These are phyloP conservation scores for Trypethelium eluteriae DNA, from an alignment of 495 filamentous ascomycete species.

Conservation along the genomic window DNA sequence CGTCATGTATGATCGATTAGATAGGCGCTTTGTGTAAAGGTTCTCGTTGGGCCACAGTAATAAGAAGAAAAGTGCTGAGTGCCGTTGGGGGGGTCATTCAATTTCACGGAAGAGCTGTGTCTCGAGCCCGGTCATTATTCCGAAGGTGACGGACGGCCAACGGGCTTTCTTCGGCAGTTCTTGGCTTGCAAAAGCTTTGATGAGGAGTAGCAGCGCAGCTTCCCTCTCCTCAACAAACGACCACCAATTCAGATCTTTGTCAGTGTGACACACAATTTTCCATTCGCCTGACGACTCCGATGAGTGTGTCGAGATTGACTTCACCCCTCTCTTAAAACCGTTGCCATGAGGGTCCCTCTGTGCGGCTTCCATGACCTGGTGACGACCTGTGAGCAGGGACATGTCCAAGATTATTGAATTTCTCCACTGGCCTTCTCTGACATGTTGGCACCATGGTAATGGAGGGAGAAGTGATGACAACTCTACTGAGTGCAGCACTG, in stretches of 20 bases:
- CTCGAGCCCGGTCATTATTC: background rate
- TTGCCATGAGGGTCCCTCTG: constrained; percentile 81
- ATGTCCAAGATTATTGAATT: constrained; percentile 31
- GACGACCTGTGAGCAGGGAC: constrained; percentile 94
- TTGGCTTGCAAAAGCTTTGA: constrained; percentile 11
- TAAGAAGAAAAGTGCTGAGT: background rate
- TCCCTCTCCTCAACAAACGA: constrained; percentile 50
- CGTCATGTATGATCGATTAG: background rate
- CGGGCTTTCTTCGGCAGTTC: constrained; percentile 8
- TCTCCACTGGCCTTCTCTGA: background rate
- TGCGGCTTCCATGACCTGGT: constrained; percentile 87
- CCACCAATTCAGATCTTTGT: constrained; percentile 93
- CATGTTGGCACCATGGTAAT: constrained; percentile 14
- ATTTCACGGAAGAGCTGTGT: background rate
- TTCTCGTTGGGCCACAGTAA: background rate
- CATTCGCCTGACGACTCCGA: constrained; percentile 80
- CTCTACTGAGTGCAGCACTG: too few relatives aligned
- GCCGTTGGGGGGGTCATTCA: background rate
- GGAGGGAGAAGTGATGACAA: background rate
- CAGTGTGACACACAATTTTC: constrained; percentile 49
- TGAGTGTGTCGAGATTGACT: constrained; percentile 76
- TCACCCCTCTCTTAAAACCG: constrained; percentile 90
- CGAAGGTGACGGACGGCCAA: background rate
- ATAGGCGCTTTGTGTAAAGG: background rate
- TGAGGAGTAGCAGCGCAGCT: constrained; percentile 18